phyloP scores from a whole-genome alignment of 192 early-diverging fungal genomes.

The Lobosporangium transversale region DNA sequence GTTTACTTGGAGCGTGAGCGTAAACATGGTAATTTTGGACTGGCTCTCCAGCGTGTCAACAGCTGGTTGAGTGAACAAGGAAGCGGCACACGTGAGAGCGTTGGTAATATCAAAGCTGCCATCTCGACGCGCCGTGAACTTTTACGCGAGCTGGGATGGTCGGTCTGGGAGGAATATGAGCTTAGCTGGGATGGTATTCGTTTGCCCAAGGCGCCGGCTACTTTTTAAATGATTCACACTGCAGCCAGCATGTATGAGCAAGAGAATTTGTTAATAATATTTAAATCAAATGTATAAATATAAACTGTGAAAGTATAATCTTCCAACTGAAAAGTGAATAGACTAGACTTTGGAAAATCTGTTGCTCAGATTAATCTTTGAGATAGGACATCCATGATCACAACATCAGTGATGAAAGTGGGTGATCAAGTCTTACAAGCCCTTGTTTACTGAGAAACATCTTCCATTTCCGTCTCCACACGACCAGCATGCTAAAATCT shows the following conservation, averaged over 20 bases:
- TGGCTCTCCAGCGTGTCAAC: constrained; percentile 77
- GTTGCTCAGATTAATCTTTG: too few species aligned
- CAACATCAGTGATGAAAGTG: too few species aligned
- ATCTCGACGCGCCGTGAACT: constrained; percentile 64
- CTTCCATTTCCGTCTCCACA: too few species aligned
- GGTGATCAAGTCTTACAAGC: too few species aligned
- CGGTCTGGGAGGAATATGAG: constrained; percentile 75
- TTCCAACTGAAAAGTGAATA: too few species aligned
- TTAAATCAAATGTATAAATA: neutral
- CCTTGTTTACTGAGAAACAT: too few species aligned
- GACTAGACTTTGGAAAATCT: too few species aligned
- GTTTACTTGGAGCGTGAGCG: constrained; percentile 68
- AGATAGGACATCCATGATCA: too few species aligned
- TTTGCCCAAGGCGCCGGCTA: constrained; percentile 42
- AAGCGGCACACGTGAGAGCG: constrained; percentile 57
- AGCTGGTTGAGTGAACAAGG: constrained; percentile 73
- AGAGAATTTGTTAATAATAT: neutral
- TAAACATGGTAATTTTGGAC: constrained; percentile 64
- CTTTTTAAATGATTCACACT: constrained; percentile 21
- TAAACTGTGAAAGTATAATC: too few species aligned
- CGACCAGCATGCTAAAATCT: too few species aligned
- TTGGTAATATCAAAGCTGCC: constrained; percentile 65
- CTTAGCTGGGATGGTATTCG: constrained; percentile 64
- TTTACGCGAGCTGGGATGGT: constrained; percentile 73
- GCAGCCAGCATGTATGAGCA: too few species aligned